Percentiles rank a stretch among this genome's conserved stretches.
These are phyloP conservation scores for Magnusiomyces magnusii DNA, from an alignment of 1,139 yeast species.

Conservation along the genomic window DNA sequence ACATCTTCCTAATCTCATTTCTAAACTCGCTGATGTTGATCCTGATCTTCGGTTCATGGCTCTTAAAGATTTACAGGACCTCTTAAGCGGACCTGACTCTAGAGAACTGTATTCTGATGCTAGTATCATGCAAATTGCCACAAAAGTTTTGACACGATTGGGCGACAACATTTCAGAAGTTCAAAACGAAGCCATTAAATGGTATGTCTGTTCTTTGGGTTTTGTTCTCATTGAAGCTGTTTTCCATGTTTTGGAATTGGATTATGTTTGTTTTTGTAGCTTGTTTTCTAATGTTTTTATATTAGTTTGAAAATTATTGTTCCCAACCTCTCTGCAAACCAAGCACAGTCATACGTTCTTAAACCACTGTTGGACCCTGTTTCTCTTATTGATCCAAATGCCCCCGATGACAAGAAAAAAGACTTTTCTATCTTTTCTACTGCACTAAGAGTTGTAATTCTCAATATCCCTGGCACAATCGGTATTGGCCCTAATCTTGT, in stretches of 20 bases:
- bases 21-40: constrained; percentile 41
- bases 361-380: constrained; percentile 4
- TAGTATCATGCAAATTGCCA: constrained; percentile 38
- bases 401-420: constrained; percentile 35
- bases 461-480: constrained; percentile 31
- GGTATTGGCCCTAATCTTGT: constrained; percentile 33
- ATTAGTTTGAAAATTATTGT: constrained; percentile 14
- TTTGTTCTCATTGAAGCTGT: too few relatives aligned
- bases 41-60: constrained; percentile 88
- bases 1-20: constrained; percentile 16
- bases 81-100: constrained; percentile 31
- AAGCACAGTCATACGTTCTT: constrained; percentile 4
- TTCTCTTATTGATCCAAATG: constrained; percentile 3
- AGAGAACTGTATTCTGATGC: constrained; percentile 22
- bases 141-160: constrained; percentile 46
- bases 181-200: constrained; percentile 66
- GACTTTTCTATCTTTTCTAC: constrained; percentile 54
- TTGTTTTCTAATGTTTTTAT: too few relatives aligned
- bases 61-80: constrained; percentile 60
- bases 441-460: constrained; percentile 59
- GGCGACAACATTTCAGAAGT: constrained; percentile 68
- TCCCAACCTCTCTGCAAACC: constrained; percentile 5
- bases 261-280: too few relatives aligned
- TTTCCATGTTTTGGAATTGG: too few relatives aligned
- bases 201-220: too few relatives aligned